Evolutionary conservation across 2,329 filamentous ascomycete species (phyloP).

Genomic region (Fonsecaea multimorphosa): DNA sequence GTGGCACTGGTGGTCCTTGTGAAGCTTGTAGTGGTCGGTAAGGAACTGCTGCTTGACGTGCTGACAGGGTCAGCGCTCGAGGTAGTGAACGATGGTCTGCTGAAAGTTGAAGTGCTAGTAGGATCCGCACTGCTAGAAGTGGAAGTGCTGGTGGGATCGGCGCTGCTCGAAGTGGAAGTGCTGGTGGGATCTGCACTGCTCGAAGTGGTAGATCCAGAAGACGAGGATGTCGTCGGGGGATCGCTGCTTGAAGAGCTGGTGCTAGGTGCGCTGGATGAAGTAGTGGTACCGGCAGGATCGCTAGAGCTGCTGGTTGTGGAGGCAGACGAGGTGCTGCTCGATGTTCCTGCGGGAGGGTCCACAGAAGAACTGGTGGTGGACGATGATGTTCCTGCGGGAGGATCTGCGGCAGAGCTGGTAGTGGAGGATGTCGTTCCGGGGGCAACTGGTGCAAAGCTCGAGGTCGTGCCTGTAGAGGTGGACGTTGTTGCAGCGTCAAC

Average conservation of each 20-base stretch:
- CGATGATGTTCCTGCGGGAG: background rate
- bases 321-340: no score
- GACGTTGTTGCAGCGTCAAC: background rate
- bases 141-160: background rate
- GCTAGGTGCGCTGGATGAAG: background rate
- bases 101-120: background rate
- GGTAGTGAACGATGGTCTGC: background rate
- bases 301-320: background rate
- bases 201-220: background rate
- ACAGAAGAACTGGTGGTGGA: background rate
- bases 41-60: slow-evolving; percentile 1
- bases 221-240: background rate
- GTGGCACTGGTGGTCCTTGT: background rate
- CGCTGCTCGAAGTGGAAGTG: slow-evolving; percentile 7
- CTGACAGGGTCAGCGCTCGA: background rate
- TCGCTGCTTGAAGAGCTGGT: background rate
- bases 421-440: background rate
- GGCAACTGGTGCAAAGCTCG: background rate
- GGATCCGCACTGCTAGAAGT: background rate
- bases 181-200: background rate
- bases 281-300: slow-evolving; percentile 7
- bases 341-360: background rate
- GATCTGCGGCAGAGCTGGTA: background rate
- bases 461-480: background rate
- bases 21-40: slow-evolving; percentile 8